These are phyloP conservation scores for Aspergillus bridgeri DNA, from an alignment of 495 filamentous ascomycete genomes.

Conservation along the genomic window DNA sequence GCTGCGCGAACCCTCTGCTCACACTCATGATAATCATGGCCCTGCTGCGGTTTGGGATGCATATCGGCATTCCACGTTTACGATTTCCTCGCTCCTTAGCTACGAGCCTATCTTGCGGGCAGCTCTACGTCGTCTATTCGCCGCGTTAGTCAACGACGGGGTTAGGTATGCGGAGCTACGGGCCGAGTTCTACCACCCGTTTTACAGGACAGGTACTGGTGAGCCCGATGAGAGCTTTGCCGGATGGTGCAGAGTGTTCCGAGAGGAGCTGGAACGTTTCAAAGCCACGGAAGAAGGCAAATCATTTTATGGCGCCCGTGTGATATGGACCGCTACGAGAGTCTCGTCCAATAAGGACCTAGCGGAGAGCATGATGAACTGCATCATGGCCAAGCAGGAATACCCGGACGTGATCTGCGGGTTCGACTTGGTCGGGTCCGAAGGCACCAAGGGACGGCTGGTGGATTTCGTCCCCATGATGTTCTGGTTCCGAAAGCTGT, in stretches of 20 bases:
- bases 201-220: slow-evolving; percentile 56
- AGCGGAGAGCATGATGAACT: slow-evolving; percentile 76
- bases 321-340: slow-evolving; percentile 83
- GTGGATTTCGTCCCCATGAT: slow-evolving; percentile 74
- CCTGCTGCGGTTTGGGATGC: slow-evolving; percentile 75
- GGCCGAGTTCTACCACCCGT: slow-evolving; percentile 58
- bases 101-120: slow-evolving; percentile 89
- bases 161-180: slow-evolving; percentile 75
- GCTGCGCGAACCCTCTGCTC: slow-evolving; percentile 64
- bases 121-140: slow-evolving; percentile 66
- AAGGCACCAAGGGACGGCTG: slow-evolving; percentile 72
- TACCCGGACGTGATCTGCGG: slow-evolving; percentile 80
- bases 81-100: slow-evolving; percentile 69
- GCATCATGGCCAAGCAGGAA: slow-evolving; percentile 72
- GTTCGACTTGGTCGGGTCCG: slow-evolving; percentile 85
- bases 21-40: slow-evolving; percentile 65
- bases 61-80: slow-evolving; percentile 65
- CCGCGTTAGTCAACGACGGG: slow-evolving; percentile 68
- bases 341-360: slow-evolving; percentile 59
- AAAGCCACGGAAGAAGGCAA: slow-evolving; percentile 64
- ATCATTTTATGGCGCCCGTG: slow-evolving; percentile 76
- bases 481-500: slow-evolving; percentile 89
- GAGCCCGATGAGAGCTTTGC: slow-evolving; percentile 57
- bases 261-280: slow-evolving; percentile 78
- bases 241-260: slow-evolving; percentile 65